Percentiles rank a stretch among this genome's conserved stretches.
These are phyloP conservation scores for Protea cynaroides DNA, from an alignment of 164 flowering plant genomes.

Conservation along the genomic window DNA sequence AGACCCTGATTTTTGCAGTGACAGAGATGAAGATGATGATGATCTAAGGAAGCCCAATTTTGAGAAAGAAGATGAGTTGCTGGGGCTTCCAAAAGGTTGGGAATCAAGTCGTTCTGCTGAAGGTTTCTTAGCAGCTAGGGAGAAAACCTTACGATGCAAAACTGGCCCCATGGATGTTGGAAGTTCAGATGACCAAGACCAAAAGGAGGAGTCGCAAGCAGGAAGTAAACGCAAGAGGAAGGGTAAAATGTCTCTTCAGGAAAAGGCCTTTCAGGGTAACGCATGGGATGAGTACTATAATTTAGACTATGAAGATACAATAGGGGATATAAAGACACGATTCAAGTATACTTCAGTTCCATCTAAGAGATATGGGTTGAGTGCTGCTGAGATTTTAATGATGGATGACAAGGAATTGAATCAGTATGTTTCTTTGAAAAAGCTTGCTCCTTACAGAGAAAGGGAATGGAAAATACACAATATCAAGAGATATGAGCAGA, in stretches of 20 bases:
- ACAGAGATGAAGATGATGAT: slow-evolving; percentile 39
- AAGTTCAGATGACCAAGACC: slow-evolving; percentile 19
- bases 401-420: slow-evolving; percentile 78
- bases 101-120: slow-evolving; percentile 40
- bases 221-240: slow-evolving; percentile 54
- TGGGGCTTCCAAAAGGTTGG: slow-evolving; percentile 79
- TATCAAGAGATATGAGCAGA: slow-evolving; percentile 35
- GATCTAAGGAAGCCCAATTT: slow-evolving; percentile 72
- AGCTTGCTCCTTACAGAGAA: slow-evolving; percentile 70
- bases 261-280: slow-evolving; percentile 34
- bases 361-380: slow-evolving; percentile 58
- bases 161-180: slow-evolving; percentile 17
- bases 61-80: slow-evolving; percentile 81
- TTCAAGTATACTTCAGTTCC: slow-evolving; percentile 65
- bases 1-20: slow-evolving; percentile 52
- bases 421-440: slow-evolving; percentile 84
- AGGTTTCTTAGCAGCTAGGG: slow-evolving; percentile 50
- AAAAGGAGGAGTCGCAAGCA: slow-evolving; percentile 16
- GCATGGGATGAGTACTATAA: slow-evolving; percentile 60
- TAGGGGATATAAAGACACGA: slow-evolving; percentile 86
- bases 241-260: slow-evolving; percentile 38
- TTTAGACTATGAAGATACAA: slow-evolving; percentile 82
- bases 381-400: slow-evolving; percentile 42
- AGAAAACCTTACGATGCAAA: slow-evolving; percentile 29
- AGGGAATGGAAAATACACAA: slow-evolving; percentile 70